Conservation (phyloP, 164 flowering plant species). For the Sedum album region DNA sequence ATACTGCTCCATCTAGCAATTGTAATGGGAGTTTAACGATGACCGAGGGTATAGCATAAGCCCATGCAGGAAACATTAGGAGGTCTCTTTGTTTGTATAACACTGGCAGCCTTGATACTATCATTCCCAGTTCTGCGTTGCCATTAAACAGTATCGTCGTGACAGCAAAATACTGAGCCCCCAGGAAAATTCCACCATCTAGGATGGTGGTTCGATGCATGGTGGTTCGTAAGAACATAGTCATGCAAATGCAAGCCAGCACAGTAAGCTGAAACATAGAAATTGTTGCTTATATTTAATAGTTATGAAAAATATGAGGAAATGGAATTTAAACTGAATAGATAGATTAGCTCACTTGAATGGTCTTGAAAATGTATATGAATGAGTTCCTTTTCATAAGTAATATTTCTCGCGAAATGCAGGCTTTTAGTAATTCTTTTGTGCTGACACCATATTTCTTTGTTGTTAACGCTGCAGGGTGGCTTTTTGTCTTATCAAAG, state of each 20-base stretch:
- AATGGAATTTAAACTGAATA: no score
- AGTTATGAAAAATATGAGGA: no score
- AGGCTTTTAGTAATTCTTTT: slow-evolving; percentile 38
- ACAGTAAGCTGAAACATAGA: slow-evolving; percentile 22
- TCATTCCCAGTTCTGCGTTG: slow-evolving; percentile 34
- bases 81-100: slow-evolving; percentile 52
- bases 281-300: neutral
- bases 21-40: slow-evolving; percentile 41
- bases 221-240: slow-evolving; percentile 36
- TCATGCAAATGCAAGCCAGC: slow-evolving; percentile 27
- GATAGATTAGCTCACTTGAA: slow-evolving; percentile 21
- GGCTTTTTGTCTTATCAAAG: slow-evolving; percentile 39
- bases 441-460: slow-evolving; percentile 30
- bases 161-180: slow-evolving; percentile 35
- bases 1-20: slow-evolving; percentile 31
- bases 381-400: slow-evolving; percentile 55
- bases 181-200: slow-evolving; percentile 29
- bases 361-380: slow-evolving; percentile 37
- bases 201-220: slow-evolving; percentile 16
- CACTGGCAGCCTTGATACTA: slow-evolving; percentile 38
- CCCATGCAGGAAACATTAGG: slow-evolving; percentile 45
- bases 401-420: slow-evolving; percentile 31
- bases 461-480: slow-evolving; percentile 48
- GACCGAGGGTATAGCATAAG: slow-evolving; percentile 42
- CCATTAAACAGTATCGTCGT: slow-evolving; percentile 34